Conservation (phyloP, 2,329 filamentous ascomycete species). For the Epichloe bromicola region DNA sequence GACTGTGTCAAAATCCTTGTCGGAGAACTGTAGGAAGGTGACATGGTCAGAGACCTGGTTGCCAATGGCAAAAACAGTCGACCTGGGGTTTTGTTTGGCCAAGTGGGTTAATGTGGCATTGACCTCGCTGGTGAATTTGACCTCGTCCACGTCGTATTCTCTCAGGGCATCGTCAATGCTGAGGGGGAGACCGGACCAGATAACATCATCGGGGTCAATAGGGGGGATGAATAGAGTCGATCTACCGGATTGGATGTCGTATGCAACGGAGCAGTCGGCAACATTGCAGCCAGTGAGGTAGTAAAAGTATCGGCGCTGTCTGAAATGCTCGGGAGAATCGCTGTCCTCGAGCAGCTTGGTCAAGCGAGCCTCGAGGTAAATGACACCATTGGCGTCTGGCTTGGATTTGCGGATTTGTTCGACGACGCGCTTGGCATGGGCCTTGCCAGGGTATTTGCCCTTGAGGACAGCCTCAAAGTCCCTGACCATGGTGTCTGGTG, state of each 20-base stretch:
- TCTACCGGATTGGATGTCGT: constrained; percentile 61
- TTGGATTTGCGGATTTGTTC: constrained; percentile 59
- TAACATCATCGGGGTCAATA: constrained; percentile 73
- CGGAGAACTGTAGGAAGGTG: constrained; percentile 56
- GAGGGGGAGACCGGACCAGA: constrained; percentile 85
- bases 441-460: constrained; percentile 70
- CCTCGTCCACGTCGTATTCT: constrained; percentile 71
- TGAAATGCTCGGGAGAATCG: constrained; percentile 71
- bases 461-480: constrained; percentile 40
- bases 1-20: constrained; percentile 43
- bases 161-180: constrained; percentile 60
- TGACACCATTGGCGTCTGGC: constrained; percentile 50
- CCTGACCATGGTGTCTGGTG: constrained; percentile 17
- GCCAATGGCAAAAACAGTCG: constrained; percentile 61
- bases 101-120: constrained; percentile 55
- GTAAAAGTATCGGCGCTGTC: constrained; percentile 86
- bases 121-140: constrained; percentile 58
- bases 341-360: constrained; percentile 79
- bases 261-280: constrained; percentile 67
- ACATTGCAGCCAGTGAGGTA: constrained; percentile 79
- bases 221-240: constrained; percentile 86
- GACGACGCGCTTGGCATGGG: constrained; percentile 73
- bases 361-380: constrained; percentile 81
- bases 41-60: constrained; percentile 62
- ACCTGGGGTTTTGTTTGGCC: constrained; percentile 22